Evolutionary conservation across 2,329 filamentous ascomycete genomes (phyloP).

Genomic region (Neonectria hederae): DNA sequence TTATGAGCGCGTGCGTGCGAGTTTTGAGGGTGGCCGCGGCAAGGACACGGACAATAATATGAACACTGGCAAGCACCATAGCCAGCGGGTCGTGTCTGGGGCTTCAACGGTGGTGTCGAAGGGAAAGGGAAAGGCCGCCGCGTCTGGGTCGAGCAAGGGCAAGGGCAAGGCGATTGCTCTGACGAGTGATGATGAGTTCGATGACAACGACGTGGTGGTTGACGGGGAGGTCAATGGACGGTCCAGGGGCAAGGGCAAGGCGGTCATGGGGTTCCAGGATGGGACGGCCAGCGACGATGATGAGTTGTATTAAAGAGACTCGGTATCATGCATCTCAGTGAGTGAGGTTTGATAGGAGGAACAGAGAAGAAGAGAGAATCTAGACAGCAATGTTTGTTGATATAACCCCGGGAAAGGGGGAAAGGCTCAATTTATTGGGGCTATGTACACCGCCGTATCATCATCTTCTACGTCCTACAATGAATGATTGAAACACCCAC

Average conservation of each 20-base stretch:
- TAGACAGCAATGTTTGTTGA: constrained; percentile 25
- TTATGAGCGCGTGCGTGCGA: constrained; percentile 83
- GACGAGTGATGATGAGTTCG: constrained; percentile 47
- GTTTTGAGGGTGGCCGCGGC: constrained; percentile 74
- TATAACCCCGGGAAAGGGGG: constrained; percentile 33
- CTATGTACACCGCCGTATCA: constrained; percentile 25
- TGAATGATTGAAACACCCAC: constrained; percentile 17
- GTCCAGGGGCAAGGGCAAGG: constrained; percentile 67
- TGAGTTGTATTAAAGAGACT: constrained; percentile 58
- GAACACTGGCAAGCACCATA: constrained; percentile 46
- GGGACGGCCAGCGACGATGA: constrained; percentile 66
- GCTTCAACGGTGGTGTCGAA: constrained; percentile 42
- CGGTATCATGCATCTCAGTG: not conserved
- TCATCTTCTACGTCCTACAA: constrained; percentile 13
- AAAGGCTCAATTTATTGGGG: constrained; percentile 20
- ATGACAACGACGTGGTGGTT: constrained; percentile 46
- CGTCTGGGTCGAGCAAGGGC: constrained; percentile 37
- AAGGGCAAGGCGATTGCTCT: constrained; percentile 48
- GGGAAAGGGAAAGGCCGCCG: constrained; percentile 48
- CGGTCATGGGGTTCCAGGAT: constrained; percentile 61
- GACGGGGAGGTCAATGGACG: constrained; percentile 46
- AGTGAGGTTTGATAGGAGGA: constrained; percentile 7
- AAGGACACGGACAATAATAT: constrained; percentile 48
- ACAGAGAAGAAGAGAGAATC: constrained; percentile 7
- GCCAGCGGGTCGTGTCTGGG: constrained; percentile 37